These are phyloP conservation scores for Metrosideros polymorpha DNA, from an alignment of 441 rosid genomes.

Conservation along the genomic window DNA sequence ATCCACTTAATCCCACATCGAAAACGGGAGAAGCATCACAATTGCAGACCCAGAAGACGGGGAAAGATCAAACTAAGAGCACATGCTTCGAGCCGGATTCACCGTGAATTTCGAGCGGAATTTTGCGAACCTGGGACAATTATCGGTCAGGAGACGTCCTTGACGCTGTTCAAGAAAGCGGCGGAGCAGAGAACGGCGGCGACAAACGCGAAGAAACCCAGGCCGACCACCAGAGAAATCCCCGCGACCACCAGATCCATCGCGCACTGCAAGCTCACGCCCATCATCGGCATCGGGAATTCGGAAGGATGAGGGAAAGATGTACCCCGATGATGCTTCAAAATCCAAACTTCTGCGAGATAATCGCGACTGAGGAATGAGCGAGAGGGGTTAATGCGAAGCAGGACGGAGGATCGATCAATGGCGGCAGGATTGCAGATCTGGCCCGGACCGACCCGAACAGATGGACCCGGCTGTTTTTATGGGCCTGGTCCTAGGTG, in stretches of 20 bases:
- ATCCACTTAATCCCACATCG: background rate
- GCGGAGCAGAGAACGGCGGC: slow-evolving; percentile 66
- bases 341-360: background rate
- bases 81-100: background rate
- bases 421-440: background rate
- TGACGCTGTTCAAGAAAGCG: slow-evolving; percentile 63
- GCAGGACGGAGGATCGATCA: background rate
- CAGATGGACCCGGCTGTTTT: background rate
- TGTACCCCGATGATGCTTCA: background rate
- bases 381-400: background rate
- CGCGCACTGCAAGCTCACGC: slow-evolving; percentile 36
- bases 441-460: background rate
- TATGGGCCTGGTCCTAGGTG: background rate
- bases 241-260: slow-evolving; percentile 68
- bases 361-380: background rate
- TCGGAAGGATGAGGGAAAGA: background rate
- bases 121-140: background rate
- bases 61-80: background rate
- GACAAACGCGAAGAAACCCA: slow-evolving; percentile 57
- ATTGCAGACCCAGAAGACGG: background rate
- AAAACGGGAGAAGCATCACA: background rate
- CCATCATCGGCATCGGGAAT: slow-evolving; percentile 14
- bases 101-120: background rate
- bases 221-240: slow-evolving; percentile 55
- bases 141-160: slow-evolving; percentile 5